These are phyloP conservation scores for Suhomyces taliae DNA, from an alignment of 1,139 yeast species.

Conservation along the genomic window DNA sequence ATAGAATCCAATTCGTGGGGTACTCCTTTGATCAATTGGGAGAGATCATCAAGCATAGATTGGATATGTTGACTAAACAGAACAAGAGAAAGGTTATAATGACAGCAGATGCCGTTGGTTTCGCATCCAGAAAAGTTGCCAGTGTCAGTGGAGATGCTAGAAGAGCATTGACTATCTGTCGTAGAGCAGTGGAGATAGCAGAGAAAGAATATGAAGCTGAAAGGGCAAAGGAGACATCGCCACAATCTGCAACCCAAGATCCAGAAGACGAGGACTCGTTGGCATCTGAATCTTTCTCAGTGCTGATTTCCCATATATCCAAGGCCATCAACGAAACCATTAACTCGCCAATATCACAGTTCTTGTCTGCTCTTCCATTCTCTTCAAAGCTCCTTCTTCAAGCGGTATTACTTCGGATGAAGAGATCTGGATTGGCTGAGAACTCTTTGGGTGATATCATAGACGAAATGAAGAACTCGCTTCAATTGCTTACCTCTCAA, in stretches of 20 bases:
- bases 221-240: slow-evolving; percentile 9
- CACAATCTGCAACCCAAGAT: slow-evolving; percentile 12
- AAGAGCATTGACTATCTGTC: slow-evolving; percentile 83
- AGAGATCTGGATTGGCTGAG: slow-evolving; percentile 72
- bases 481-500: slow-evolving; percentile 28
- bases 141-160: slow-evolving; percentile 98
- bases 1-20: slow-evolving; percentile 85
- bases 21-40: slow-evolving; percentile 80
- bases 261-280: slow-evolving; percentile 8
- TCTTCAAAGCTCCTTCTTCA: slow-evolving; percentile 70
- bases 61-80: slow-evolving; percentile 53
- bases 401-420: slow-evolving; percentile 62
- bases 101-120: slow-evolving; percentile 78
- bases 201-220: slow-evolving; percentile 52
- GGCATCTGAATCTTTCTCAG: slow-evolving; percentile 34
- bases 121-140: slow-evolving; percentile 92
- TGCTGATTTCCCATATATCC: slow-evolving; percentile 17
- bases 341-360: slow-evolving; percentile 66
- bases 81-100: slow-evolving; percentile 44
- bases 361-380: slow-evolving; percentile 60
- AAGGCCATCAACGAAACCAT: slow-evolving; percentile 79
- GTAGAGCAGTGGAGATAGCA: slow-evolving; percentile 89
- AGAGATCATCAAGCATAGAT: slow-evolving; percentile 68
- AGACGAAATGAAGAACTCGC: slow-evolving; percentile 63
- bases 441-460: slow-evolving; percentile 71